A percentile compares a stretch with the other conserved stretches of the same genome.
Conservation (phyloP, 1,284 basidiomycete species). For the Ceratobasidium sp. region DNA sequence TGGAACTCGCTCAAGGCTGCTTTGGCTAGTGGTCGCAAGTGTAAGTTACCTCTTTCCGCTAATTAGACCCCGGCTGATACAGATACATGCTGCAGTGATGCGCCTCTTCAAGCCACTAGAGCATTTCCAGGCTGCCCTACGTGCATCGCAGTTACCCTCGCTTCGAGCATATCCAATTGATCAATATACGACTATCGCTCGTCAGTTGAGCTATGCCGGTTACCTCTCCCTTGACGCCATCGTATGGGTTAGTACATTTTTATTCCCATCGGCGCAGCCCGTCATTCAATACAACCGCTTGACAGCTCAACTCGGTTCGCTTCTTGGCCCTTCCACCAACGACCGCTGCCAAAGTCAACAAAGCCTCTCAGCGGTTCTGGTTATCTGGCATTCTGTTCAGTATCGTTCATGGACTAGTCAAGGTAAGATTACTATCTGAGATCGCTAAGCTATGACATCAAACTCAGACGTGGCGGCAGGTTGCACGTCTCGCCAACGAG, state of each 20-base stretch:
- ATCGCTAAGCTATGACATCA: not conserved
- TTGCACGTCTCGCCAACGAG: conserved; percentile 71
- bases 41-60: conserved; percentile 63
- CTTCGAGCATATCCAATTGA: conserved; percentile 69
- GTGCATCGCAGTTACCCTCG: conserved; percentile 69
- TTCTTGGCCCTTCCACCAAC: conserved; percentile 76
- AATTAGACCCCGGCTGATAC: not conserved
- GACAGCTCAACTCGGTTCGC: conserved; percentile 75
- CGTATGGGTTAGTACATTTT: conserved; percentile 77
- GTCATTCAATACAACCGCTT: conserved; percentile 10
- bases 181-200: conserved; percentile 82
- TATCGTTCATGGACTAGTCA: conserved; percentile 74
- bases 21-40: conserved; percentile 81
- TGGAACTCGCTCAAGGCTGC: conserved; percentile 86
- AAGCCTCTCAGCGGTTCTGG: conserved; percentile 90
- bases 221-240: conserved; percentile 87
- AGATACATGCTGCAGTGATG: conserved; percentile 79
- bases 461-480: conserved; percentile 58
- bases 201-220: conserved; percentile 92
- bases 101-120: conserved; percentile 94
- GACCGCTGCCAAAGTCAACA: conserved; percentile 74
- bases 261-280: not conserved
- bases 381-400: conserved; percentile 87
- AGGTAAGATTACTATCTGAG: conserved; percentile 66
- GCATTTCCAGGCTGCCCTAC: conserved; percentile 92